Percentiles rank a stretch among this genome's conserved stretches.
phyloP scores from a whole-genome alignment of 805 yeast genomes.

The Candida verbasci region DNA sequence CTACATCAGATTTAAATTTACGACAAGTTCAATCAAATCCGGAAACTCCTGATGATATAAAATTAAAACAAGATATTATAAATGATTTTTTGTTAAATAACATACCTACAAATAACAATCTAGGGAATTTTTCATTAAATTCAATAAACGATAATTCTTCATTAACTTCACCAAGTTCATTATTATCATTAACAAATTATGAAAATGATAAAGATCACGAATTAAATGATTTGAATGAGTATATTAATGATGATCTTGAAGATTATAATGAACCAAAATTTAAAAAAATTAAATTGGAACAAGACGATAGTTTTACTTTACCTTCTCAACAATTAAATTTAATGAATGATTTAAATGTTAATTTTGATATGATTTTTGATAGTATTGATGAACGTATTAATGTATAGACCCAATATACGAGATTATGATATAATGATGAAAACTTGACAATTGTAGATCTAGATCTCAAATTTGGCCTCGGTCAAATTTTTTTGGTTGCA shows the following conservation, averaged over 20 bases:
- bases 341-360: constrained; percentile 4
- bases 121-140: not conserved
- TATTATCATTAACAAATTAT: constrained; percentile 29
- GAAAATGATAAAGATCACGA: constrained; percentile 16
- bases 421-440: no score
- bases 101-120: constrained; percentile 19
- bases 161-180: constrained; percentile 32
- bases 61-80: constrained; percentile 32
- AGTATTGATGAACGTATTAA: constrained; percentile 27
- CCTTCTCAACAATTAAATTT: constrained; percentile 4
- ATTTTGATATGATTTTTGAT: constrained; percentile 23
- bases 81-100: constrained; percentile 36
- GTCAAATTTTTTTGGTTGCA: no score
- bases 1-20: not conserved
- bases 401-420: constrained; percentile 7
- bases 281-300: constrained; percentile 1
- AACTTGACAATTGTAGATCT: no score
- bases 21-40: not conserved
- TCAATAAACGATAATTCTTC: constrained; percentile 10
- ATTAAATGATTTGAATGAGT: not conserved
- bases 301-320: not conserved
- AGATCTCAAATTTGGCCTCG: no score
- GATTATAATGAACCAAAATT: not conserved
- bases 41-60: constrained; percentile 1
- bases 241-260: not conserved